Evolutionary conservation across 768 basidiomycete species (phyloP).

Genomic region (Mrakia blollopis): DNA sequence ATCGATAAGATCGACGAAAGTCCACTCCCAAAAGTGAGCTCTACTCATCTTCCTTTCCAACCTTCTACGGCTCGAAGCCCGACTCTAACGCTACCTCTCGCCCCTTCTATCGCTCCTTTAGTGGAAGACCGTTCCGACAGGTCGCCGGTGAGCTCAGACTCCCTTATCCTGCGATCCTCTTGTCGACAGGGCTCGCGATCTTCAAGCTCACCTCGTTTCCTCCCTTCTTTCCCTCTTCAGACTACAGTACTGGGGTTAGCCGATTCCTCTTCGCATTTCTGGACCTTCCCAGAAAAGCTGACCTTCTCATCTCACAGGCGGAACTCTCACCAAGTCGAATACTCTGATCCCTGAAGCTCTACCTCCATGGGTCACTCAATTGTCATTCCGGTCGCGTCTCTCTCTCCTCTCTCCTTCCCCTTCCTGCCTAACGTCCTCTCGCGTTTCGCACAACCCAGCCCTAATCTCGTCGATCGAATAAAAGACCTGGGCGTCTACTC

Average conservation of each 20-base stretch:
- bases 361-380: slow-evolving; percentile 64
- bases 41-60: neutral
- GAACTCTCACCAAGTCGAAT: slow-evolving; percentile 60
- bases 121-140: slow-evolving; percentile 71
- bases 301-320: slow-evolving; percentile 50
- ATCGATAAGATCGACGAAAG: slow-evolving; percentile 63
- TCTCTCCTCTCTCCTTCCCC: slow-evolving; percentile 5
- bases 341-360: slow-evolving; percentile 63
- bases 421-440: slow-evolving; percentile 12
- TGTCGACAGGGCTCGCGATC: neutral
- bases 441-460: slow-evolving; percentile 50
- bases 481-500: slow-evolving; percentile 60
- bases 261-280: slow-evolving; percentile 23
- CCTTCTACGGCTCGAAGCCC: neutral
- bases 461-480: slow-evolving; percentile 69
- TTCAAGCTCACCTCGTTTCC: no score
- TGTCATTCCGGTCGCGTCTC: slow-evolving; percentile 50
- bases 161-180: neutral
- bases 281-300: neutral
- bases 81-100: neutral
- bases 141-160: slow-evolving; percentile 52
- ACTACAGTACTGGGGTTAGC: slow-evolving; percentile 35
- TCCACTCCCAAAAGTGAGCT: slow-evolving; percentile 56
- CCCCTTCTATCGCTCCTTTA: neutral
- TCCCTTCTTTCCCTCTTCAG: neutral